Evolutionary conservation across 2,329 filamentous ascomycete species (phyloP).

Genomic region (Microcyclospora tardicrescens): DNA sequence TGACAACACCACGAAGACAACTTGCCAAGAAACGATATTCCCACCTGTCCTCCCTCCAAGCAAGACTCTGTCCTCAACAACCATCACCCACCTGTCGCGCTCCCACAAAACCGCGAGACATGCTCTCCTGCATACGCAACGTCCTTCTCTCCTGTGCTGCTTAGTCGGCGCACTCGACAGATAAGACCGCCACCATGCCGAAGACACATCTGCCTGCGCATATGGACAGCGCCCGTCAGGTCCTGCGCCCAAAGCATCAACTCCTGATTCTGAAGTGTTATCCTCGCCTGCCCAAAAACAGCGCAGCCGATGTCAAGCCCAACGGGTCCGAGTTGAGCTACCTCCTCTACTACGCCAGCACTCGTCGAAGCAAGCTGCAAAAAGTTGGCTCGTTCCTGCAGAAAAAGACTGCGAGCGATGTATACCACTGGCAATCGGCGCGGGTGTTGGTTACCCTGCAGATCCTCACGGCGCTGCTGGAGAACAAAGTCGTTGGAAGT

Average conservation of each 20-base stretch:
- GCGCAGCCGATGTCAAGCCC: slow-evolving; percentile 76
- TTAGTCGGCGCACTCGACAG: not conserved
- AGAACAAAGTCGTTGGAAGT: slow-evolving; percentile 47
- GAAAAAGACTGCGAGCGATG: slow-evolving; percentile 83
- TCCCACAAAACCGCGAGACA: not conserved
- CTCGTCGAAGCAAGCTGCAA: slow-evolving; percentile 84
- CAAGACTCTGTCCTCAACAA: too few relatives aligned
- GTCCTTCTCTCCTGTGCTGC: not conserved
- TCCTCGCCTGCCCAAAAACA: slow-evolving; percentile 76
- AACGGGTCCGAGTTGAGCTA: slow-evolving; percentile 96
- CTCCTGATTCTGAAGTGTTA: slow-evolving; percentile 94
- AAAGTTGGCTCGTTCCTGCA: slow-evolving; percentile 93
- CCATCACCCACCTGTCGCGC: too few relatives aligned
- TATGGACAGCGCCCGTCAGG: slow-evolving; percentile 32
- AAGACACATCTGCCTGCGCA: slow-evolving; percentile 17
- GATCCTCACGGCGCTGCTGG: slow-evolving; percentile 80
- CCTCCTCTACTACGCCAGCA: slow-evolving; percentile 90
- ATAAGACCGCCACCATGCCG: slow-evolving; percentile 7
- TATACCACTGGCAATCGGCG: slow-evolving; percentile 80
- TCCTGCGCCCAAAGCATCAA: slow-evolving; percentile 84
- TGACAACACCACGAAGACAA: too few relatives aligned
- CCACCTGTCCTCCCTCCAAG: too few relatives aligned
- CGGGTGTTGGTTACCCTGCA: slow-evolving; percentile 80
- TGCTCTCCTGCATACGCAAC: not conserved
- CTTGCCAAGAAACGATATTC: too few relatives aligned